phyloP scores from a whole-genome alignment of 2,329 filamentous ascomycete species.

The Tympanopsis confertula region DNA sequence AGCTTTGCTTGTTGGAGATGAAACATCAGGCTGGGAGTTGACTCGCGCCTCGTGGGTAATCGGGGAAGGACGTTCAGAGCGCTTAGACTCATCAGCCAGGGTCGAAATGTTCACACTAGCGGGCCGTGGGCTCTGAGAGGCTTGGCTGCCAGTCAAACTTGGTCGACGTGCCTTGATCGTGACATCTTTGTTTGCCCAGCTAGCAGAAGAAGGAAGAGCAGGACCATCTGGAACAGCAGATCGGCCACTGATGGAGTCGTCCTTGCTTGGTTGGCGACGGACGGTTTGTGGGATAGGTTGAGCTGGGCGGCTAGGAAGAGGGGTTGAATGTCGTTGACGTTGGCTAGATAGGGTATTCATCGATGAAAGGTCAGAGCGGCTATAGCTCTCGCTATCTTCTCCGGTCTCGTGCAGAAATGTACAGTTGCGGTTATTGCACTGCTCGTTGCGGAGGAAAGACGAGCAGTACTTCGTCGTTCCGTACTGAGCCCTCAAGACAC shows the following conservation, averaged over 20 bases:
- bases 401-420: constrained; percentile 97
- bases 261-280: constrained; percentile 49
- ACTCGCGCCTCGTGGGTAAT: background rate
- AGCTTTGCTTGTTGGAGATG: background rate
- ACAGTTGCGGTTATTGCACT: constrained; percentile 88
- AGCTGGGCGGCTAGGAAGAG: constrained; percentile 8
- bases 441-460: constrained; percentile 86
- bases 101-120: constrained; percentile 42
- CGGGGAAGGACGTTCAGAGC: background rate
- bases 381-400: constrained; percentile 96
- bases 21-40: background rate
- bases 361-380: constrained; percentile 82
- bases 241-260: constrained; percentile 70
- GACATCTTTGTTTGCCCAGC: constrained; percentile 69
- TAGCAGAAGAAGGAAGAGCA: constrained; percentile 85
- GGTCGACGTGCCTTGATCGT: constrained; percentile 66
- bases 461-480: constrained; percentile 99
- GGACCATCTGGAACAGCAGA: constrained; percentile 70
- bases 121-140: constrained; percentile 66
- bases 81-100: constrained; percentile 24
- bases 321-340: constrained; percentile 47
- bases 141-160: constrained; percentile 61
- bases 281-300: constrained; percentile 21
- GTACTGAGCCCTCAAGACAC: constrained; percentile 57
- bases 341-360: constrained; percentile 84